phyloP scores from a whole-genome alignment of 805 yeast species.

The Lipomyces orientalis region DNA sequence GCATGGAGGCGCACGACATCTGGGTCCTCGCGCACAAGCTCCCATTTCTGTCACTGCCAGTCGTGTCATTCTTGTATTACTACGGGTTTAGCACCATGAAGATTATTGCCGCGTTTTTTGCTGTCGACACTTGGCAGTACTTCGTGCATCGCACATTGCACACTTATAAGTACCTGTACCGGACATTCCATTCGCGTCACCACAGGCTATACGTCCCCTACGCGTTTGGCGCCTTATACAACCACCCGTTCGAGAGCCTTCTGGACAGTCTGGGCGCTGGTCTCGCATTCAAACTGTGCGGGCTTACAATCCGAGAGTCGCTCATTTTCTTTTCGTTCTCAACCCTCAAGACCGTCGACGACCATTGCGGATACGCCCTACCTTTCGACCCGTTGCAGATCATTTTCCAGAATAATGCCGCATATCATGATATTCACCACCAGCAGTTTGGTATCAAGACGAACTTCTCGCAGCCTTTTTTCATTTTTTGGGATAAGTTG shows the following conservation, averaged over 20 bases:
- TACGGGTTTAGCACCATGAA: conserved; percentile 67
- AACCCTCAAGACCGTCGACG: conserved; percentile 95
- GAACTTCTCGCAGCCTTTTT: conserved; percentile 95
- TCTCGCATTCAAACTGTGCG: conserved; percentile 66
- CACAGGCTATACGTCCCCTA: conserved; percentile 94
- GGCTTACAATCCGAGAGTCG: conserved; percentile 77
- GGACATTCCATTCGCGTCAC: conserved; percentile 88
- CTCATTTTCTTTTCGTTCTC: conserved; percentile 79
- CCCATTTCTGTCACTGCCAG: conserved; percentile 53
- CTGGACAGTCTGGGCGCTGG: conserved; percentile 94
- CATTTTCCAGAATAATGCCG: conserved; percentile 91
- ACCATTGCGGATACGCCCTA: conserved; percentile 96
- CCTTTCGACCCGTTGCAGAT: conserved; percentile 92
- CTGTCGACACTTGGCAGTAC: conserved; percentile 96
- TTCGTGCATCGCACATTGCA: conserved; percentile 91
- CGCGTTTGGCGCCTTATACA: conserved; percentile 95
- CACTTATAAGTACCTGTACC: conserved; percentile 73
- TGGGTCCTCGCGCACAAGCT: conserved; percentile 54
- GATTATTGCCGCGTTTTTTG: conserved; percentile 64
- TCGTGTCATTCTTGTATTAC: conserved; percentile 61
- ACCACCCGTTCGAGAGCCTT: conserved; percentile 93
- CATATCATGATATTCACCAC: conserved; percentile 97
- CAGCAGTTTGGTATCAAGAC: conserved; percentile 93
- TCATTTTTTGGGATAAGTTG: conserved; percentile 86
- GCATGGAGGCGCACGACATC: conserved; percentile 32